phyloP scores from a whole-genome alignment of 768 basidiomycete genomes.

The Chlorophyllum brunneum region DNA sequence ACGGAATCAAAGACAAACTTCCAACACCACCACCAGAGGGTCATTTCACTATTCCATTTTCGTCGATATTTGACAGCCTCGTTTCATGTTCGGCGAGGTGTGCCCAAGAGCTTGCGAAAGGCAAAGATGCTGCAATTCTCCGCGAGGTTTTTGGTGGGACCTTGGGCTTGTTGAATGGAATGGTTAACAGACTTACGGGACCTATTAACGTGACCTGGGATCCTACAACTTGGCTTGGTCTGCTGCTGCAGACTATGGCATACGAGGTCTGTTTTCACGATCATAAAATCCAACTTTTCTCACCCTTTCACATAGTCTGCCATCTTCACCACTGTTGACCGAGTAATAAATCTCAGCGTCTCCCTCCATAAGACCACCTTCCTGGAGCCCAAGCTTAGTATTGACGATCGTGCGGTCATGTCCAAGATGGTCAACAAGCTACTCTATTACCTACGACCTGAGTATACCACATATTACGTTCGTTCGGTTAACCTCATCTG shows the following conservation, averaged over 20 bases:
- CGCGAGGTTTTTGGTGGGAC: conserved; percentile 52
- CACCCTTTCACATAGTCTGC: conserved; percentile 33
- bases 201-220: conserved; percentile 50
- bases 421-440: conserved; percentile 64
- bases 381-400: conserved; percentile 47
- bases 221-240: conserved; percentile 58
- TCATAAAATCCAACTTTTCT: conserved; percentile 8
- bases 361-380: conserved; percentile 47
- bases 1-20: conserved; percentile 33
- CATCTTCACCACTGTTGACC: conserved; percentile 69
- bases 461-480: conserved; percentile 70
- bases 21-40: conserved; percentile 17
- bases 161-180: conserved; percentile 46
- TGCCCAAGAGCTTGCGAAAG: conserved; percentile 32
- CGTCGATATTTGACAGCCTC: conserved; percentile 54
- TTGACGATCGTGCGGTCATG: conserved; percentile 56
- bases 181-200: conserved; percentile 42
- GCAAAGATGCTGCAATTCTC: conserved; percentile 24
- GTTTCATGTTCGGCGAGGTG: conserved; percentile 42
- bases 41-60: conserved; percentile 45
- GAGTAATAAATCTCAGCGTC: conserved; percentile 52
- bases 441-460: conserved; percentile 66
- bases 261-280: conserved; percentile 41
- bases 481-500: conserved; percentile 82
- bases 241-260: conserved; percentile 50